Evolutionary conservation across 208 protist species (phyloP).

Genomic region (Trypanosoma congolense): DNA sequence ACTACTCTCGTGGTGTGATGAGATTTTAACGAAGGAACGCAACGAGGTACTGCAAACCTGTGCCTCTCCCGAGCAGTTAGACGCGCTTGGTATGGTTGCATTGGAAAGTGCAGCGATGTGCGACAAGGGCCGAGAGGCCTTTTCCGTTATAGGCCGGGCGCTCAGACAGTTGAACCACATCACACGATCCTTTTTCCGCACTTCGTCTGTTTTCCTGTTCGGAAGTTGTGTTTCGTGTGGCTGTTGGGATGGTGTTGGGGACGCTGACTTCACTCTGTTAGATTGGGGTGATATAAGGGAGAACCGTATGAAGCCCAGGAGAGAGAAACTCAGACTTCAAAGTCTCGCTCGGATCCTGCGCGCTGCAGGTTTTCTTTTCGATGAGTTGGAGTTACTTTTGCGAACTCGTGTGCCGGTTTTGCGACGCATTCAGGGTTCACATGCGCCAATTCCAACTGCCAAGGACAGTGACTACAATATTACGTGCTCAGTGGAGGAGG

Average conservation of each 20-base stretch:
- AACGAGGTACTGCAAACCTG: background rate
- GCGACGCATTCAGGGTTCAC: slow-evolving; percentile 28
- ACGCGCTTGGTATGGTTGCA: slow-evolving; percentile 32
- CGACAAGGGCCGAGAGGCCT: slow-evolving; percentile 43
- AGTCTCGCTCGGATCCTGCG: slow-evolving; percentile 30
- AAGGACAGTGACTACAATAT: background rate
- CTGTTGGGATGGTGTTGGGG: slow-evolving; percentile 69
- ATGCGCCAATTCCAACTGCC: background rate
- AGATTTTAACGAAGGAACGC: background rate
- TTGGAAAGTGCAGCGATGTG: slow-evolving; percentile 24
- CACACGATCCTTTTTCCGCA: slow-evolving; percentile 7
- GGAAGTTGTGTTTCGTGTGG: slow-evolving; percentile 72
- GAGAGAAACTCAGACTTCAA: slow-evolving; percentile 23
- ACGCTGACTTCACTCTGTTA: slow-evolving; percentile 66
- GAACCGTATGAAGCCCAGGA: background rate
- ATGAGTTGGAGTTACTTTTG: slow-evolving; percentile 51
- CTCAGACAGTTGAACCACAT: slow-evolving; percentile 33
- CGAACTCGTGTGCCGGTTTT: slow-evolving; percentile 65
- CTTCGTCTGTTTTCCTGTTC: slow-evolving; percentile 48
- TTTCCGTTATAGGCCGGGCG: slow-evolving; percentile 41
- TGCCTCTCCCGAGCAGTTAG: background rate
- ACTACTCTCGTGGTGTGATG: slow-evolving; percentile 1
- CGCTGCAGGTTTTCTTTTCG: slow-evolving; percentile 49
- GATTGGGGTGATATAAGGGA: background rate
- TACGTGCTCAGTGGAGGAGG: background rate